Evolutionary conservation across 805 yeast genomes (phyloP).

Genomic region (Suhomyces sp.): DNA sequence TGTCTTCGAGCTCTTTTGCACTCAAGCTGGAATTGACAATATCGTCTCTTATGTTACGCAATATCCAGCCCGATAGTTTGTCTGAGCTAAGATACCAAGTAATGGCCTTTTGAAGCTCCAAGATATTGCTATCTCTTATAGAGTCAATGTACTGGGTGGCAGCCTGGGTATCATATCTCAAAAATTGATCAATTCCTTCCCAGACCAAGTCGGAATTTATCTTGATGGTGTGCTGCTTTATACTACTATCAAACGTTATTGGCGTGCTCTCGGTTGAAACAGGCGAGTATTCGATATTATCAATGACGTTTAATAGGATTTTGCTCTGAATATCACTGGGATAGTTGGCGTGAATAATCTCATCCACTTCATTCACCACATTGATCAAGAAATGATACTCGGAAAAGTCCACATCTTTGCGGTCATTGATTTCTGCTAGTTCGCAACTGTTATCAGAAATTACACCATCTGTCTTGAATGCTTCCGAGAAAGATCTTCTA

Average conservation of each 20-base stretch:
- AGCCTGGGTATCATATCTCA: slow-evolving; percentile 29
- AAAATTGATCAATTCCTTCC: slow-evolving; percentile 29
- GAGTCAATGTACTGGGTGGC: slow-evolving; percentile 28
- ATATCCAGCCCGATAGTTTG: slow-evolving; percentile 20
- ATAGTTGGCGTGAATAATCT: slow-evolving; percentile 7
- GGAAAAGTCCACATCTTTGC: background rate
- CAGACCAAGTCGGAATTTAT: slow-evolving; percentile 25
- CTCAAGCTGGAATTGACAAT: slow-evolving; percentile 13
- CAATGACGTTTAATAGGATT: slow-evolving; percentile 34
- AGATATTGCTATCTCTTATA: slow-evolving; percentile 33
- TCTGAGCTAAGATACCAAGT: slow-evolving; percentile 27
- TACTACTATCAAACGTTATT: slow-evolving; percentile 16
- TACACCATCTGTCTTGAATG: slow-evolving; percentile 13
- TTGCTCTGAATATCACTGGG: slow-evolving; percentile 18
- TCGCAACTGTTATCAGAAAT: slow-evolving; percentile 3
- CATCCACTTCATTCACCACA: slow-evolving; percentile 20
- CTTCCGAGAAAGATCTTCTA: slow-evolving; percentile 20
- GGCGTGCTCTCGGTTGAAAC: slow-evolving; percentile 29
- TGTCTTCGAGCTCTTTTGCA: slow-evolving; percentile 12
- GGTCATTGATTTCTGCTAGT: slow-evolving; percentile 21
- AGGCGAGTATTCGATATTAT: slow-evolving; percentile 38
- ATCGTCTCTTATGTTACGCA: slow-evolving; percentile 12
- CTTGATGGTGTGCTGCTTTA: slow-evolving; percentile 28
- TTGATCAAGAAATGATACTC: slow-evolving; percentile 20
- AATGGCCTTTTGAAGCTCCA: slow-evolving; percentile 30